Evolutionary conservation across 202 grass and related monocot genomes (phyloP), one percentile per base, ranked within the genome.

Genomic region (Cymbopogon flexuosus): DNA sequence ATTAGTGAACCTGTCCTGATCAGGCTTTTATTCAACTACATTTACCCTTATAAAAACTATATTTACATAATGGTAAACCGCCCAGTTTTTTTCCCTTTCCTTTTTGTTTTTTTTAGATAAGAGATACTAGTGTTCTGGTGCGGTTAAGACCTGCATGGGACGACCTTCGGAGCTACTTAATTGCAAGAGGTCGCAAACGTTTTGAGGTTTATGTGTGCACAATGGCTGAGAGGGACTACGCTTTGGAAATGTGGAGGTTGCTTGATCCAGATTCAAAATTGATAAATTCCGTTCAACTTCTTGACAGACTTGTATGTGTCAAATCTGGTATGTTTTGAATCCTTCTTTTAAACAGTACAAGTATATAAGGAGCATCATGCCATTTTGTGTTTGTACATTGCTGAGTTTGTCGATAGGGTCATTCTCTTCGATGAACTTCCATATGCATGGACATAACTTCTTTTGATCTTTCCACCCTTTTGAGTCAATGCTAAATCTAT

Each of bases 131-230:
- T 10, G 96, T 98, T 79, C 90, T 98, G 73, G 96, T 98, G 63
- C 83, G 91, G n/a, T 71, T 98, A 72, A 91, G 95, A 46, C 92
- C 95, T 46, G 90, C 89, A 73, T 98, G 95, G 95, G 95, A 95
- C 62, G 92, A 98, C 64, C 84, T 98, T 72, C 64, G 95, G 61
- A 98, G 90, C 70, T 98, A 98, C 66, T 79, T 98, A 86, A 98
- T 86, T 82, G 95, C 95, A 41, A 93, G 73, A 89, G 92, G 92
- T 22, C 92, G 96, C 75, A 98, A 95, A 58, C 86, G 92, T 51
- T 98, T 98, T 91, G 92, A 98, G 84, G 92, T 98, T 22, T 98
- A 91, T 83, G 96, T 93, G 73, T 98, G 95, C 72, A 98, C 95
- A 22, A 94, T 98, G 92, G 95, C 92, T 43, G 95, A 98, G 77